Evolutionary conservation across 192 early-diverging fungal genomes (phyloP), one percentile per base, ranked within the genome.

Genomic region (Chytriomyces sp.): DNA sequence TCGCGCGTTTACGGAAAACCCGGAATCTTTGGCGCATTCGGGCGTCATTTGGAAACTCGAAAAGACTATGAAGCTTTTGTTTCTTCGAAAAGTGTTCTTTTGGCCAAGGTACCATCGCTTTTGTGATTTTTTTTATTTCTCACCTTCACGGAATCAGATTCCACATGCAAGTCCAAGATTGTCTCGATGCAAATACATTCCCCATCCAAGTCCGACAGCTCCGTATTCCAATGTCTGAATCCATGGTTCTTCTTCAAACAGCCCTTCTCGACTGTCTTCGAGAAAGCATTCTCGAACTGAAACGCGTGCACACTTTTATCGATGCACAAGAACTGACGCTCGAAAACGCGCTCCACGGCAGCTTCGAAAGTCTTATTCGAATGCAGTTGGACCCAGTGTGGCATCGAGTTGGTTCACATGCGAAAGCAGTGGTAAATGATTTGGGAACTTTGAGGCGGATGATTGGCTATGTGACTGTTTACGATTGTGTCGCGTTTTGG

Each of bases 1-100:
- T 80, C 96, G 97, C 78, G 97, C 96, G 0, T 92, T 99, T 63
- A 94, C 94, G 48, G 96, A 98, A 68, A 82, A 87, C 20, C 95
- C 97, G 8, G 93, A 95, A 68, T 67, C 88, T 0, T 93, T 99
- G 72, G 87, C 88, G 0, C 28, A 23, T 26, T 28, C 69, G 16
- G 69, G 86, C 69, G 95, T 95, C 26, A 92, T 97, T 74, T 90
- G 92, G 63, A 96, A 96, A 24, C 79, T 98, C 7, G 95, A 98
- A 71, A 93, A 93, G 81, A 91, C 89, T 7, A 82, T 99, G 67
- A 93, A 93, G 77, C 85, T 86, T 6, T 88, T 99, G 6, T 91
- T 91, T 13, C 72, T 97, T 43, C 83, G 96, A 6, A 90, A 93
- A 62, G 93, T 95, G 7, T 91, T 92, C 46, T 77, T 98, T 43